These are phyloP conservation scores for Huntiella bhutanensis DNA, from an alignment of 2,329 filamentous ascomycete genomes.

Conservation along the genomic window DNA sequence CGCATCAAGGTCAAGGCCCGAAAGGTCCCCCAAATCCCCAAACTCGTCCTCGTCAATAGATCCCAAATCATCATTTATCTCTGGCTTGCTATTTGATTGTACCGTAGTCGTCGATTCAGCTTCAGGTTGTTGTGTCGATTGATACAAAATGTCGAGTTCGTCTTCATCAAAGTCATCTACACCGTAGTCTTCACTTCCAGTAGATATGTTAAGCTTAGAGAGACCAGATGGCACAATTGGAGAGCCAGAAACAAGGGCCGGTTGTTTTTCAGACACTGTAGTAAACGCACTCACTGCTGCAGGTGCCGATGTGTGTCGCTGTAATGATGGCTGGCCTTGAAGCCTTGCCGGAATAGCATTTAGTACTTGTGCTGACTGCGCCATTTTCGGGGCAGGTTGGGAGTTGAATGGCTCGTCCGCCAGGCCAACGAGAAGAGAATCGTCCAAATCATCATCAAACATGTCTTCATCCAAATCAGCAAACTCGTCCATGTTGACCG, in stretches of 20 bases:
- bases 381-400: slow-evolving; percentile 8
- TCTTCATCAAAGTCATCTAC: slow-evolving; percentile 44
- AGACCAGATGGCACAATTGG: neutral
- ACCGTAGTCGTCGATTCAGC: slow-evolving; percentile 8
- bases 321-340: neutral
- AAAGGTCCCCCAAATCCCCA: slow-evolving; percentile 7
- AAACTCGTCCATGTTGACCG: slow-evolving; percentile 5
- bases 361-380: neutral
- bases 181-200: slow-evolving; percentile 29
- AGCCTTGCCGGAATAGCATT: neutral
- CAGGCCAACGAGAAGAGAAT: slow-evolving; percentile 5
- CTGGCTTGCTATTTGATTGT: no score
- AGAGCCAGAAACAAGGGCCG: neutral
- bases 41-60: slow-evolving; percentile 6
- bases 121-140: slow-evolving; percentile 19
- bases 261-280: neutral
- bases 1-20: slow-evolving; percentile 9
- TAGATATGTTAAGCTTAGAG: neutral
- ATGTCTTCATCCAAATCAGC: slow-evolving; percentile 12
- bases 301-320: neutral
- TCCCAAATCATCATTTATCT: no score
- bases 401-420: slow-evolving; percentile 4
- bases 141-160: slow-evolving; percentile 21
- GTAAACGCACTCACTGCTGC: neutral
- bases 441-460: slow-evolving; percentile 11